Evolutionary conservation across 805 yeast genomes (phyloP).

Genomic region (Lachancea sp.): DNA sequence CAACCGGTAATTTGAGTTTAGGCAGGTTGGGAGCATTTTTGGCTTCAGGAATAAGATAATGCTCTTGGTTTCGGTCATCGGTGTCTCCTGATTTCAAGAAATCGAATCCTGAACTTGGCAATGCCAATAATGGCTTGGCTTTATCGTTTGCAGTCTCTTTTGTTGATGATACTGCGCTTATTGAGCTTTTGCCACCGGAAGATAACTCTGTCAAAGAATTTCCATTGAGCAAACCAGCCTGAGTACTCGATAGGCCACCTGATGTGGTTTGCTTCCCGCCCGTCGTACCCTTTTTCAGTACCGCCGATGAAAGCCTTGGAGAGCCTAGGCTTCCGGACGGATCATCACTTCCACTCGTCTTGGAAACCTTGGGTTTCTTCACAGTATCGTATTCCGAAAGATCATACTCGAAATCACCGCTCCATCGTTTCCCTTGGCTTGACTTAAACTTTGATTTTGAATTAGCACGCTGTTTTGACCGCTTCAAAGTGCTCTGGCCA

Average conservation of each 20-base stretch:
- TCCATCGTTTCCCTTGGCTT: conserved; percentile 22
- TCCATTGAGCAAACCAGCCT: conserved; percentile 8
- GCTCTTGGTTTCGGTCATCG: background rate
- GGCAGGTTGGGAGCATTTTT: background rate
- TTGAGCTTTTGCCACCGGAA: too few species aligned
- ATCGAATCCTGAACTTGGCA: conserved; percentile 31
- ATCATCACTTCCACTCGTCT: background rate
- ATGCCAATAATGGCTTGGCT: conserved; percentile 10
- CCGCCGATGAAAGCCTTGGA: conserved; percentile 11
- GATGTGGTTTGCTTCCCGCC: background rate
- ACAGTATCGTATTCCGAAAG: conserved; percentile 21
- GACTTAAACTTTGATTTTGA: background rate
- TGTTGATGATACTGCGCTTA: conserved; percentile 1
- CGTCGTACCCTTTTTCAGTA: conserved; percentile 2
- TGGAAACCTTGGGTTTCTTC: conserved; percentile 10
- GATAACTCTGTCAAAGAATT: conserved; percentile 1
- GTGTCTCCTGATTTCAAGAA: conserved; percentile 24
- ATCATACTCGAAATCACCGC: conserved; percentile 29
- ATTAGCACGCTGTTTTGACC: background rate
- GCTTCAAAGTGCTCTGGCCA: background rate
- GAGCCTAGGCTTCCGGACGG: conserved; percentile 8
- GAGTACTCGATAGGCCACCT: conserved; percentile 7
- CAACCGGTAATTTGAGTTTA: background rate
- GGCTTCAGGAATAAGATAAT: too few species aligned
- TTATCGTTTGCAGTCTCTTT: background rate